Evolutionary conservation across 441 rosid species (phyloP).

Genomic region (Croton setiger): DNA sequence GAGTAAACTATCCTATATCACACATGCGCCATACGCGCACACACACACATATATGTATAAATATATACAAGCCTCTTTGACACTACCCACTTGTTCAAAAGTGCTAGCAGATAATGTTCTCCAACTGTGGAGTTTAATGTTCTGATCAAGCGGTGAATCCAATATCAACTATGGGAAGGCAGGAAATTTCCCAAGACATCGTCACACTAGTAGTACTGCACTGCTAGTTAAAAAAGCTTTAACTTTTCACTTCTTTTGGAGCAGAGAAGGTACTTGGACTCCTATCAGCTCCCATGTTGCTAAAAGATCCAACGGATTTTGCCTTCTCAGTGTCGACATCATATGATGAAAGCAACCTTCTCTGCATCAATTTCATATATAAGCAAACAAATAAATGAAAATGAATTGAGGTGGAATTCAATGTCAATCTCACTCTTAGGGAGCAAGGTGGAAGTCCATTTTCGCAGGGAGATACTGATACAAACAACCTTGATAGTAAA

Average conservation of each 20-base stretch:
- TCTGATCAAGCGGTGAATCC: not conserved
- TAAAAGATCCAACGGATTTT: constrained; percentile 15
- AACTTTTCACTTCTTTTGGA: constrained; percentile 21
- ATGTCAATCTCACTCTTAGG: not conserved
- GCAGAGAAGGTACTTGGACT: constrained; percentile 24
- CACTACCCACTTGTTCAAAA: not conserved
- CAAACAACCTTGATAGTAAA: not conserved
- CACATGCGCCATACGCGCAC: not conserved
- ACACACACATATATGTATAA: not conserved
- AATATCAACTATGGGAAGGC: not conserved
- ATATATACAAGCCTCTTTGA: not conserved
- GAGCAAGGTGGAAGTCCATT: not conserved
- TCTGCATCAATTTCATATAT: constrained; percentile 35
- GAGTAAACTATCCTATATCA: not conserved
- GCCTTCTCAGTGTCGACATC: constrained; percentile 24
- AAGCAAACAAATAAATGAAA: not conserved
- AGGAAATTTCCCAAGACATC: not conserved
- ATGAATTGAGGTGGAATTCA: not conserved
- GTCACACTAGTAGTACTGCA: not conserved
- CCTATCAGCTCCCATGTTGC: constrained; percentile 16
- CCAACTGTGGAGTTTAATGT: not conserved
- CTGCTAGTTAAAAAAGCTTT: not conserved
- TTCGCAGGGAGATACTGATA: not conserved
- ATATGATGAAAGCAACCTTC: constrained; percentile 42
- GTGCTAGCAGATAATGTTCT: not conserved